Evolutionary conservation across 1,284 basidiomycete species (phyloP).

Genomic region (Porphyrellus sp.): DNA sequence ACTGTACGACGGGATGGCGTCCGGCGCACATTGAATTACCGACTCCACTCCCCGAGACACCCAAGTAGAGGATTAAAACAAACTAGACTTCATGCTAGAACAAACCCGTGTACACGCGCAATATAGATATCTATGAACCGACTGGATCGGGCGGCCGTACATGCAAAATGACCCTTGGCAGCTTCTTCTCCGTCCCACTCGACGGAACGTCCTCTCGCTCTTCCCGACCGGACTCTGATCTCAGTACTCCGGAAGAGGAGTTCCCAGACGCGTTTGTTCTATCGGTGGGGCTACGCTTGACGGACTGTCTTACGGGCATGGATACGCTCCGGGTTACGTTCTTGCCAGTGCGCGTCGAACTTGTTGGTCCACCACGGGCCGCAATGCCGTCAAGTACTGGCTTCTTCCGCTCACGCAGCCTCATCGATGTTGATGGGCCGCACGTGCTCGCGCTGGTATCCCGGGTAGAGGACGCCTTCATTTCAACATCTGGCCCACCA

Average conservation of each 20-base stretch:
- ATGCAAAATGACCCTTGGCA: conserved; percentile 54
- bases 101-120: too few relatives aligned
- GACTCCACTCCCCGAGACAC: too few relatives aligned
- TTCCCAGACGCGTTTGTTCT: conserved; percentile 6
- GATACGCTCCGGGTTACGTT: conserved; percentile 11
- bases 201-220: background rate
- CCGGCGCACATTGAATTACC: too few relatives aligned
- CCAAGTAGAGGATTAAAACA: too few relatives aligned
- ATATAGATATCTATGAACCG: background rate
- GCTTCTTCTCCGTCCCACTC: conserved; percentile 38
- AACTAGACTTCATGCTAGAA: too few relatives aligned
- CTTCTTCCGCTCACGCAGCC: conserved; percentile 56
- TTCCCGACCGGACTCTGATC: background rate
- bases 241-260: background rate
- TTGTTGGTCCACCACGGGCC: background rate
- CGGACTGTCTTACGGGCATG: background rate
- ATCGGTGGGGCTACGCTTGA: conserved; percentile 33
- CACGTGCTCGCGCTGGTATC: conserved; percentile 18
- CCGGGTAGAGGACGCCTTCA: conserved; percentile 23
- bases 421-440: conserved; percentile 45
- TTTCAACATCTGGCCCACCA: conserved; percentile 25
- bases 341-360: background rate
- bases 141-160: conserved; percentile 40
- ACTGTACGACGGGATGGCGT: too few relatives aligned
- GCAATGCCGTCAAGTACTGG: conserved; percentile 5